Base-by-base conservation (phyloP, 495 filamentous ascomycete species). In the Penicillium verhagenii region DNA sequence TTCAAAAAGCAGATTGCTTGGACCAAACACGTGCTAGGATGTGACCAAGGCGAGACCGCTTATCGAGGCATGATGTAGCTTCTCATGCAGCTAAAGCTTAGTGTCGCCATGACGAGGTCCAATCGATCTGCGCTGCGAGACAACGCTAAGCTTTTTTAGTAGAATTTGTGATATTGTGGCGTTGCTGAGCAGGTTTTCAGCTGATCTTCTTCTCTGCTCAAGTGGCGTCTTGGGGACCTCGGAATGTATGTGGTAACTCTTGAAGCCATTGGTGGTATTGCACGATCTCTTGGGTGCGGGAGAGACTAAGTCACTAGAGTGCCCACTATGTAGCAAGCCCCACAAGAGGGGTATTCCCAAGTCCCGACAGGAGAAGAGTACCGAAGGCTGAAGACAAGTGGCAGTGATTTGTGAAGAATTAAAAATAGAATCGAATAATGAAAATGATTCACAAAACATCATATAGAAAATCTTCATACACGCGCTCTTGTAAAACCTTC, bases 21-120 rank as follows among this genome's bases (percentile, higher is more conserved):
- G 24, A 29, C 18, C 11, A 8, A 35, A 54, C 56, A 59, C 56
- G 56, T 59, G 56, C 51, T 25, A n/a, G 26, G 21, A 21, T 49
- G 33, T 25, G 33, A 26, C 11, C 35, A 31, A 47, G 9, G 2
- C 19, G 35, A 44, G 18, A 7, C 42, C 26, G 37, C 29, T 46
- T 44, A 29, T 35, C 28, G 35, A 50, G 23, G 25, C 16, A 47
- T 54, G 56, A 45, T 50, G 51, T 54, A 54, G 56, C 51, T 54
- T 44, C 20, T 54, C 19, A 39, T 59, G 56, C 56, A 54, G 56
- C 56, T 54, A 58, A 39, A 28, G 38, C 44, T 58, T 58, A 58
- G 48, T 48, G 48, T 52, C 42, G n/a, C 7, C 6, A 25, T 45
- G 20, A 13, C 23, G 23, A n/a, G n/a, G n/a, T n/a, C n/a, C n/a